Percentiles rank a stretch among this genome's conserved stretches.
These are phyloP conservation scores for Blastocystis sp. DNA, from an alignment of 352 stramenopile genomes.

Conservation along the genomic window DNA sequence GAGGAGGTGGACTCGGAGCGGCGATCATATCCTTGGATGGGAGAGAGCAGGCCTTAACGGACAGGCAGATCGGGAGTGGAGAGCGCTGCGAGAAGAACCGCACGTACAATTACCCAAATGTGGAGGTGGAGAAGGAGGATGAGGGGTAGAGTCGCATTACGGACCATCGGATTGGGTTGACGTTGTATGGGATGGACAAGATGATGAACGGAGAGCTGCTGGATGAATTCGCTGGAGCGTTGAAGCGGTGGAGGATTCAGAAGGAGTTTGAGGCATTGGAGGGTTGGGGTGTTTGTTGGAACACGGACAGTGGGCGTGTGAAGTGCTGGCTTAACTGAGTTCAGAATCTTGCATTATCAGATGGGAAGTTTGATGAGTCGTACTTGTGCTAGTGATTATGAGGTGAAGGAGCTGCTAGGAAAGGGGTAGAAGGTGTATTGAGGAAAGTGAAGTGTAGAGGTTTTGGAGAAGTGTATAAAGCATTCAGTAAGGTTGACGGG, in stretches of 20 bases:
- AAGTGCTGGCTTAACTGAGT: too few species aligned
- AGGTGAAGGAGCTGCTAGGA: too few species aligned
- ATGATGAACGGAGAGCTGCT: slow-evolving; percentile 83
- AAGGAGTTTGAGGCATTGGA: slow-evolving; percentile 46
- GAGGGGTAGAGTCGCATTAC: slow-evolving; percentile 85
- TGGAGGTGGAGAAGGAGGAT: neutral
- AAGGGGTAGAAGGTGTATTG: too few species aligned
- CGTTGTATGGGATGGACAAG: slow-evolving; percentile 81
- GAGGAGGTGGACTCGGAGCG: slow-evolving; percentile 42
- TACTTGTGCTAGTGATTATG: too few species aligned
- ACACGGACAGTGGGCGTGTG: too few species aligned
- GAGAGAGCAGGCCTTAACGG: slow-evolving; percentile 76
- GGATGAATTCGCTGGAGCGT: slow-evolving; percentile 82
- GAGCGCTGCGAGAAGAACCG: slow-evolving; percentile 91
- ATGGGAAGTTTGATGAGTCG: too few species aligned
- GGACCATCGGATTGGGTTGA: slow-evolving; percentile 86
- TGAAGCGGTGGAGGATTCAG: slow-evolving; percentile 69
- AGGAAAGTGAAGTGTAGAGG: too few species aligned
- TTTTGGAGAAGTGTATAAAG: too few species aligned
- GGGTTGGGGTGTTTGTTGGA: neutral
- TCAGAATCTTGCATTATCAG: too few species aligned
- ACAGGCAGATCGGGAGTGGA: slow-evolving; percentile 87
- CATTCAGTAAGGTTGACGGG: too few species aligned
- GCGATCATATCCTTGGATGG: slow-evolving; percentile 58
- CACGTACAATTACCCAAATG: slow-evolving; percentile 89